Evolutionary conservation across 1,284 basidiomycete genomes (phyloP), one percentile per base, ranked within the genome.

Genomic region (Entoloma clypeatum): DNA sequence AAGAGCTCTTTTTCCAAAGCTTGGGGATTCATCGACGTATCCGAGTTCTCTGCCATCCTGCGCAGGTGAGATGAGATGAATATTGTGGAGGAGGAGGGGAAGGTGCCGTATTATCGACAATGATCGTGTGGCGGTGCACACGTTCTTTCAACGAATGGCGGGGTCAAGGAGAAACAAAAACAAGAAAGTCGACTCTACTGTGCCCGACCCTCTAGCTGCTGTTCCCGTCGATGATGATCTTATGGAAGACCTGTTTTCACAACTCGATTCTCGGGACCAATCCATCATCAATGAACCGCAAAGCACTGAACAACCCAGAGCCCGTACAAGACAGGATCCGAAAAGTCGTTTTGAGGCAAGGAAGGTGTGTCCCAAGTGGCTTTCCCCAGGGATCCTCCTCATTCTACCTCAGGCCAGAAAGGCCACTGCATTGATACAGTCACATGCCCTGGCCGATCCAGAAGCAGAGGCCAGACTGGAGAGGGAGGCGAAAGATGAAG

Each of bases 321-420:
- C 52, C 17, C 49, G 58, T 4, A 56, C 65, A 37, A 88, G 81
- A 62, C 77, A 83, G 58, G 81, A 81, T 59, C 69, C 79, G 28
- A 90, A 80, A 60, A 69, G 72, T 54, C 76, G 88, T 31, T 88
- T 87, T 63, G 75, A 79, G 50, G 90, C 89, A 37, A 72, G 92
- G 39, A 82, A 89, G 77, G 89, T 87, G 51, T 52, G 74, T 56
- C 39, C 25, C 24, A 36, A 35, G 41, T 22, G 8, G 19, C 29
- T 5, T n/a, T 27, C 29, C 17, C n/a, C 18, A 21, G 25, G 13
- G n/a, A 5, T 30, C 13, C 16, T 22, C 13, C 36, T 35, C n/a
- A 44, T 13, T 23, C 21, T 27, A 7, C 31, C 17, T 51, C 50
- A 92, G 90, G 86, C 85, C 7, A 74, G 86, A 53, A 94, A 86